Percentiles rank a stretch among this genome's conserved stretches.
phyloP scores from a whole-genome alignment of 192 early-diverging fungal species.

The Cladochytrium replicatum region DNA sequence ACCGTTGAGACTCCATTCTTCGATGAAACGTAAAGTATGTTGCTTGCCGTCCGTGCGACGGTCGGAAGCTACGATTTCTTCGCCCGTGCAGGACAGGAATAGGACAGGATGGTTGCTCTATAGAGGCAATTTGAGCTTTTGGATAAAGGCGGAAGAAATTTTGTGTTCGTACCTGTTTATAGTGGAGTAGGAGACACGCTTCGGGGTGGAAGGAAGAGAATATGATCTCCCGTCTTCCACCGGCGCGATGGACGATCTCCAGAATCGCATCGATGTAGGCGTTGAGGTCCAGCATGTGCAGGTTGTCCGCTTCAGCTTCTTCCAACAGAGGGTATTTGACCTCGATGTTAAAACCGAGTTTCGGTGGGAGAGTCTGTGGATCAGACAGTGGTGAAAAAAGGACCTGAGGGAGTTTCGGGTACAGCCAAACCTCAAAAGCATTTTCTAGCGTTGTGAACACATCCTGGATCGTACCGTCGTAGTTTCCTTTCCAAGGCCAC shows the following conservation, averaged over 20 bases:
- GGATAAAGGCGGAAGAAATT: not conserved
- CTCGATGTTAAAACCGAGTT: conserved; percentile 87
- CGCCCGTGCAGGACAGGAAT: conserved; percentile 79
- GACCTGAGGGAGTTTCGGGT: too few species aligned
- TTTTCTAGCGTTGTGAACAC: conserved; percentile 78
- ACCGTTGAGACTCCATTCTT: conserved; percentile 60
- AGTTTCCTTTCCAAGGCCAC: conserved; percentile 63
- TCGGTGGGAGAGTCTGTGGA: conserved; percentile 52
- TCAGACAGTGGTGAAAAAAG: conserved; percentile 1
- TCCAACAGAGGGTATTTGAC: conserved; percentile 92
- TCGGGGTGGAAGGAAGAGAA: conserved; percentile 94
- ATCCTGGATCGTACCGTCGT: conserved; percentile 69
- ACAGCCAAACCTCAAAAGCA: conserved; percentile 59
- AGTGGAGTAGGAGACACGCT: conserved; percentile 66
- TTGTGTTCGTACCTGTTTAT: conserved; percentile 56
- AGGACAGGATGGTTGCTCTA: conserved; percentile 77
- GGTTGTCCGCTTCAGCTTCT: conserved; percentile 68
- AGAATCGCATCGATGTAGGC: conserved; percentile 78
- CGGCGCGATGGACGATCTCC: conserved; percentile 57
- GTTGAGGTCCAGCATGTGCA: conserved; percentile 72
- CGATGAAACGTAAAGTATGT: conserved; percentile 68
- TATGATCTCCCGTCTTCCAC: conserved; percentile 60
- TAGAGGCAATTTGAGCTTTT: not conserved
- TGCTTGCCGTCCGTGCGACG: conserved; percentile 70
- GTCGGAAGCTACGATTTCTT: conserved; percentile 63